Evolutionary conservation across 495 filamentous ascomycete genomes (phyloP), one percentile per base, ranked within the genome.

Genomic region (Lasiosphaeris hirsuta): DNA sequence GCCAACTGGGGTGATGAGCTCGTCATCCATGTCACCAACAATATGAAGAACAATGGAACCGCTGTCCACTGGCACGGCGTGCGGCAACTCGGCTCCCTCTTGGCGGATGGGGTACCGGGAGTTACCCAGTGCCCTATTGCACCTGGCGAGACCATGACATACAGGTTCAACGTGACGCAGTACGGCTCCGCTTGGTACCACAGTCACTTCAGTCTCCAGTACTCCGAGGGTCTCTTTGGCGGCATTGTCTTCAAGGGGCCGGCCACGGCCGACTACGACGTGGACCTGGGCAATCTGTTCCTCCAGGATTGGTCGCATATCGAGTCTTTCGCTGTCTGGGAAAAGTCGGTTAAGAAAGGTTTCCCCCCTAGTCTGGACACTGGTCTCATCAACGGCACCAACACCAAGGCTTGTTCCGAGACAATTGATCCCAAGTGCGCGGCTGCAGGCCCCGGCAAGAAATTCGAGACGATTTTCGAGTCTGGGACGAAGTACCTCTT

Each of bases 131-230:
- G 80, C 48, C 77, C 78, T 1, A 80, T 82, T 41, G 65, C 77
- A 9, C 75, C 78, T 0, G 77, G 76, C 18, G 53, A 67, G 5
- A 62, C 49, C 5, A 64, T 76, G 42, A 84, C 79, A 0, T 86
- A 88, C 58, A 69, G 60, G 23, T 85, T 79, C 51, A 66, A 69
- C 19, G 79, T 73, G 0, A 72, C 63, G 1, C 76, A 81, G 50
- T 85, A 85, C 45, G 84, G 84, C 5, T 77, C 76, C 0, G 69
- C 69, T 1, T 85, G 80, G 80, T 85, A 78, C 39, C 83, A 85
- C 54, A 69, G 71, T n/a, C 83, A 86, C 55, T 84, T 77, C 60
- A 67, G 64, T 8, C 70, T 73, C 10, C 81, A 85, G 57, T 83
- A 80, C 55, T 64, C 70, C 9, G 73, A 75, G 17, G 82, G 78